phyloP scores from a whole-genome alignment of 805 yeast species.

The Ogataea philodendri region DNA sequence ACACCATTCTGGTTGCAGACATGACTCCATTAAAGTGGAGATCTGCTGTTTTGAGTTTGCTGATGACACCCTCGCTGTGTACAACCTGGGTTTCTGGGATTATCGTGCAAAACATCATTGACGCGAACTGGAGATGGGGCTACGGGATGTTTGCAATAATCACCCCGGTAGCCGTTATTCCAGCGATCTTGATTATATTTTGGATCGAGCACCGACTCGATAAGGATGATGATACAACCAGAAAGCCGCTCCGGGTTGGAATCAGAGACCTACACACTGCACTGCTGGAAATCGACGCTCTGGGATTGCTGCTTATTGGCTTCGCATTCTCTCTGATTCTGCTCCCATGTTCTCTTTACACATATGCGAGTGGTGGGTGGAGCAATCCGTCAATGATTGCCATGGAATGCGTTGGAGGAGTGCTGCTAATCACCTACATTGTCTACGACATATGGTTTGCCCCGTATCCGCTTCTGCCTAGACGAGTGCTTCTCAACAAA shows the following conservation, averaged over 20 bases:
- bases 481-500: slow-evolving; percentile 35
- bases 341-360: slow-evolving; percentile 39
- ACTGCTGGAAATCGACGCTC: slow-evolving; percentile 38
- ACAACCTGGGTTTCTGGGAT: slow-evolving; percentile 43
- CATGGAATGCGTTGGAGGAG: slow-evolving; percentile 40
- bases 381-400: slow-evolving; percentile 41
- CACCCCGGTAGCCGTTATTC: slow-evolving; percentile 38
- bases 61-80: slow-evolving; percentile 39
- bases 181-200: slow-evolving; percentile 35
- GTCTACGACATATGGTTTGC: slow-evolving; percentile 35
- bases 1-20: slow-evolving; percentile 28
- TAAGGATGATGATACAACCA: not conserved
- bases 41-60: slow-evolving; percentile 21
- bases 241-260: slow-evolving; percentile 3
- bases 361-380: slow-evolving; percentile 36
- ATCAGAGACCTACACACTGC: slow-evolving; percentile 12
- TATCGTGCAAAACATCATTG: slow-evolving; percentile 34
- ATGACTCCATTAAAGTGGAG: slow-evolving; percentile 31
- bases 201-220: slow-evolving; percentile 35
- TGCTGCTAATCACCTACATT: slow-evolving; percentile 31
- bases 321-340: slow-evolving; percentile 39
- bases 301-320: slow-evolving; percentile 39
- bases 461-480: slow-evolving; percentile 40
- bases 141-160: slow-evolving; percentile 48
- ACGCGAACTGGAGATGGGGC: slow-evolving; percentile 49